Conservation (phyloP, 1,284 basidiomycete genomes). For the Papiliotrema laurentii region DNA sequence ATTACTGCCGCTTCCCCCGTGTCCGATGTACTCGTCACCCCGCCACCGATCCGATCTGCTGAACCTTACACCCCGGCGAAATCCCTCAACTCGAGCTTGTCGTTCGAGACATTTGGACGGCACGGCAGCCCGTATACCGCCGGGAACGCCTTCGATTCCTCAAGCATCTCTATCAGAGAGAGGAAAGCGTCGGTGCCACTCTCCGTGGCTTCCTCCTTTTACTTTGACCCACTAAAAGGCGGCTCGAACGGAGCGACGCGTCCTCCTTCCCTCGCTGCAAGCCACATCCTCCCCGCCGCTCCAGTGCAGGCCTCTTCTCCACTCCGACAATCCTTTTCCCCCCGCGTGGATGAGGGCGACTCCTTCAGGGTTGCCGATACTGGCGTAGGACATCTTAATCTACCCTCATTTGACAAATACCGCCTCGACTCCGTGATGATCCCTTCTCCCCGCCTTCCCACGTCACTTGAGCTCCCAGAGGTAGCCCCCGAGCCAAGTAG, state of each 20-base stretch:
- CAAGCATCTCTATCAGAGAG: background rate
- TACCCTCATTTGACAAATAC: no score
- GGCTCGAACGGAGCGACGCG: background rate
- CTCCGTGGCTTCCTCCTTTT: slow-evolving; percentile 1
- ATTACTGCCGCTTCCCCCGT: background rate
- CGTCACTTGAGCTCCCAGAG: no score
- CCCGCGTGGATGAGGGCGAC: no score
- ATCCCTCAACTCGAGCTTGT: background rate
- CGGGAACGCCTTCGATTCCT: background rate
- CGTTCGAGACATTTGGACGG: slow-evolving; percentile 4
- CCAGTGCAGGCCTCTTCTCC: background rate
- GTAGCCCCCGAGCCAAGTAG: no score
- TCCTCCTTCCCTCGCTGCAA: slow-evolving; percentile 1
- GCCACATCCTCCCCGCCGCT: background rate
- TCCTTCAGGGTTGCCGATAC: no score
- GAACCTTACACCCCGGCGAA: background rate
- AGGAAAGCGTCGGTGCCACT: slow-evolving; percentile 1
- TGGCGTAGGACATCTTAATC: no score
- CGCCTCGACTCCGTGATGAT: no score
- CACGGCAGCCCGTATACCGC: background rate
- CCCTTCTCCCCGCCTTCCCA: no score
- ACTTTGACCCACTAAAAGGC: background rate
- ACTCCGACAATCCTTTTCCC: background rate
- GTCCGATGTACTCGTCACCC: slow-evolving; percentile 3
- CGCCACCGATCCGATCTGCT: background rate